Evolutionary conservation across 2,329 filamentous ascomycete species (phyloP).

Genomic region (Botrytis tulipae): DNA sequence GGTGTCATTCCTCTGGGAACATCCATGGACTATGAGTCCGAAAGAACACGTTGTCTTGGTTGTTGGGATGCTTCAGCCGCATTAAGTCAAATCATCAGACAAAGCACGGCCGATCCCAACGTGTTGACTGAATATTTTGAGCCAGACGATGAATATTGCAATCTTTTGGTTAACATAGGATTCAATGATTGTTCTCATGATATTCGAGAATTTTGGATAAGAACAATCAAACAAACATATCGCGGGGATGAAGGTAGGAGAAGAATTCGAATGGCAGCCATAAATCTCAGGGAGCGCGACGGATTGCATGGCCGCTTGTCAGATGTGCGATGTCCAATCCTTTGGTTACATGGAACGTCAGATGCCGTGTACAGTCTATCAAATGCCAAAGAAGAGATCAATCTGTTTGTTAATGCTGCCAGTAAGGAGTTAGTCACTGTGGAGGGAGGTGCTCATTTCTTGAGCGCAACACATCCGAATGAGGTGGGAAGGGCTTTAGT

Average conservation of each 20-base stretch:
- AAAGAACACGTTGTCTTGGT: conserved; percentile 45
- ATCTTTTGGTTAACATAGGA: conserved; percentile 46
- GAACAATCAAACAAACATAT: conserved; percentile 48
- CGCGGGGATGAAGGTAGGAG: conserved; percentile 49
- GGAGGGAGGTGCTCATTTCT: conserved; percentile 49
- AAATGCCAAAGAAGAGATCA: conserved; percentile 49
- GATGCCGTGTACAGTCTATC: conserved; percentile 46
- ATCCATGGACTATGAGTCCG: conserved; percentile 54
- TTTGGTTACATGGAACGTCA: conserved; percentile 46
- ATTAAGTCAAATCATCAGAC: conserved; percentile 43
- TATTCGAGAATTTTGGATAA: conserved; percentile 46
- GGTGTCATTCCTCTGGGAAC: conserved; percentile 51
- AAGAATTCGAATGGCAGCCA: conserved; percentile 48
- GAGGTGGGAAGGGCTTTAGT: conserved; percentile 25
- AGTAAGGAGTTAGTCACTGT: conserved; percentile 47
- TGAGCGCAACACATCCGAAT: conserved; percentile 41
- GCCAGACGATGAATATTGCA: conserved; percentile 47
- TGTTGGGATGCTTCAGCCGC: conserved; percentile 50
- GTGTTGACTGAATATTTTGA: conserved; percentile 47
- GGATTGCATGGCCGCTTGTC: conserved; percentile 47
- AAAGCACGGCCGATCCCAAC: conserved; percentile 34
- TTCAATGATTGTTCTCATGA: conserved; percentile 45
- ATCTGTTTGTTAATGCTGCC: conserved; percentile 48
- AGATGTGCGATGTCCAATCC: conserved; percentile 51
- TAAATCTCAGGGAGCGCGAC: conserved; percentile 48